A percentile compares a stretch with the other conserved stretches of the same genome.
These are phyloP conservation scores for Trypanosoma platydactyli DNA, from an alignment of 208 protist genomes.

Conservation along the genomic window DNA sequence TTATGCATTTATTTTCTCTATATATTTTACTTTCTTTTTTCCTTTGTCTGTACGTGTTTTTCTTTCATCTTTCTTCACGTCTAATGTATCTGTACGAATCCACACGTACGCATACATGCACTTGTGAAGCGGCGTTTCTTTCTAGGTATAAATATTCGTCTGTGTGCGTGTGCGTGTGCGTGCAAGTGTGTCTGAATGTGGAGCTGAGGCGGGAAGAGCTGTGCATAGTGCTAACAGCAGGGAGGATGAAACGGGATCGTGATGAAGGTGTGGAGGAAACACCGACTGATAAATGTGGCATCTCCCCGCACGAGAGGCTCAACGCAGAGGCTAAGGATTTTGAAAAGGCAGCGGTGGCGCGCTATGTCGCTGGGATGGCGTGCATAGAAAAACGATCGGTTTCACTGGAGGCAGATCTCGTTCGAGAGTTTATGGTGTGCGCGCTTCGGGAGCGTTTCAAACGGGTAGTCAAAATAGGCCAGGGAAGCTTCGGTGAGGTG, in stretches of 20 bases:
- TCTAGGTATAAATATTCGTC: neutral
- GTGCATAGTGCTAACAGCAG: neutral
- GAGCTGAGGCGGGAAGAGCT: neutral
- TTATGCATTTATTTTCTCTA: conserved; percentile 5
- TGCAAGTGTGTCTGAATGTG: neutral
- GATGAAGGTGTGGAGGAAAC: conserved; percentile 15
- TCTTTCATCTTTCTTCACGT: conserved; percentile 10
- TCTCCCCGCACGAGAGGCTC: conserved; percentile 2
- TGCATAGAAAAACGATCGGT: neutral
- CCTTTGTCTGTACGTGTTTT: conserved; percentile 6
- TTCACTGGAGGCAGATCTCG: neutral
- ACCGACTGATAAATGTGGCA: neutral
- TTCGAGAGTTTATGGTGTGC: conserved; percentile 9
- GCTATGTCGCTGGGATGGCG: conserved; percentile 6
- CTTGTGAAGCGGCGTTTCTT: neutral
- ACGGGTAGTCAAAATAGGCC: conserved; percentile 75
- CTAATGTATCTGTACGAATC: neutral
- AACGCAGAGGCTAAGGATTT: conserved; percentile 16
- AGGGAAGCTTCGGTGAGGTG: conserved; percentile 86
- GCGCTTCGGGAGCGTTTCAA: conserved; percentile 56
- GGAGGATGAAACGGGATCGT: conserved; percentile 13
- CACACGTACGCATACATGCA: too few relatives aligned
- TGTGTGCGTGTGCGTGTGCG: neutral
- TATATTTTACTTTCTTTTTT: neutral
- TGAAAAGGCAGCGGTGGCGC: conserved; percentile 4